Evolutionary conservation across 2,329 filamentous ascomycete species (phyloP), one percentile per base, ranked within the genome.

Genomic region (Zymoseptoria ardabiliae): DNA sequence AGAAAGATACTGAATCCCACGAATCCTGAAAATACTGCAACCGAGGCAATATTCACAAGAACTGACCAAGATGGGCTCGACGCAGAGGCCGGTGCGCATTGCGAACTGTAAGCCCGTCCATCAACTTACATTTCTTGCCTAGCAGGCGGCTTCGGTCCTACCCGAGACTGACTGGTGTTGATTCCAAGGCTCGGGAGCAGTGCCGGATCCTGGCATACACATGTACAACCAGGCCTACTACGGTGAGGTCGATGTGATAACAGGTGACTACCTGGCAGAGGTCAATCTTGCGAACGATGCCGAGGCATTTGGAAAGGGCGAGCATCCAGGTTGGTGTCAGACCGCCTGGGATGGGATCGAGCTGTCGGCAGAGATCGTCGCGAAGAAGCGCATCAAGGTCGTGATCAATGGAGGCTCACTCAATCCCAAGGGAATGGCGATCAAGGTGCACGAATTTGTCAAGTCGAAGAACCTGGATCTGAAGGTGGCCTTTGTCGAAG

Each of bases 381-480:
- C 73, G 2, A 68, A 78, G 54, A 80, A 80, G 58, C 68, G 73
- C 0, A 83, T 84, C 70, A 82, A 81, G 60, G 72, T 84, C n/a
- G 72, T 83, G 35, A 73, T 82, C 57, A 83, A 85, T 60, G 82
- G 81, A 2, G 82, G 82, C 0, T 79, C 76, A 2, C 72, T 82
- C 19, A 81, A 84, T 58, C 82, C 82, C 0, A 75, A 74, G 61
- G 82, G 78, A 0, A 65, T 85, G 11, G 81, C 82, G 1, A 65
- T 78, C 56, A 77, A 78, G 65, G 71, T 76, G 0, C 65, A 75
- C 17, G 66, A 74, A 25, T 59, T 81, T 28, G 61, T 64, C 41
- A 59, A 52, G 54, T 48, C 54, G 23, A 67, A 68, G 51, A 71
- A 73, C 0, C 61, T 79, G 23, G 65, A 73, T 52, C 66, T 79